Evolutionary conservation across 1,139 yeast species (phyloP), one percentile per base, ranked within the genome.

Genomic region (Fermentozyma sake): DNA sequence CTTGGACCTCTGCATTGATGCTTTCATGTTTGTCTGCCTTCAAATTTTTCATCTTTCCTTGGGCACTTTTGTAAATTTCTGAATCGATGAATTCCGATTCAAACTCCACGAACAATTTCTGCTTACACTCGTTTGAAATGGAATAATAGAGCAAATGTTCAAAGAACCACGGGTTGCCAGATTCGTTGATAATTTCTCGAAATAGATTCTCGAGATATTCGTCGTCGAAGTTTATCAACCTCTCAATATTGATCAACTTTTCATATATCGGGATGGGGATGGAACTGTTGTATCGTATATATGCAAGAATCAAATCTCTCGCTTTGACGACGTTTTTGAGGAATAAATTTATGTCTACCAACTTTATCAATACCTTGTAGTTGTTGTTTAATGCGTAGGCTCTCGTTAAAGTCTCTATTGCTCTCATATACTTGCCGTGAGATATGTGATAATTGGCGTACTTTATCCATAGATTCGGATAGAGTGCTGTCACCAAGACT

Each of bases 391-490:
- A 44, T 1, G 50, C 39, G 3, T 55, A 41, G 2, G 68, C 71
- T 33, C 52, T 48, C n/a, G 47, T 36, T 7, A 76, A 38, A 0
- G 68, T 33, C 12, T 55, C 52, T 24, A 57, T 55, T 0, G 78
- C 75, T 7, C 44, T 38, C 9, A 51, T 51, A 12, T 51, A 34
- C 13, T 59, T 42, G 12, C 54, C 49, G 10, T 44, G 34, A 19
- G 48, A 45, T 1, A 72, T 42, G 26, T 58, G 55, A 39, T 54
- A 72, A 40, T 83, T 67, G 2, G 75, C 56, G 43, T 74, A 80
- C 28, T 76, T 68, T 14, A 79, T 47, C 89, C 93, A 83, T 24
- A 82, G 58, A 20, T 57, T 59, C 2, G 73, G 70, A 38, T 79
- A 72, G 9, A 56, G 48, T 1, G 78, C 76, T 3, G 77, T 64